Percentiles rank a stretch among this genome's conserved stretches.
These are phyloP conservation scores for Seminavis robusta DNA, from an alignment of 108 stramenopile species.

Conservation along the genomic window DNA sequence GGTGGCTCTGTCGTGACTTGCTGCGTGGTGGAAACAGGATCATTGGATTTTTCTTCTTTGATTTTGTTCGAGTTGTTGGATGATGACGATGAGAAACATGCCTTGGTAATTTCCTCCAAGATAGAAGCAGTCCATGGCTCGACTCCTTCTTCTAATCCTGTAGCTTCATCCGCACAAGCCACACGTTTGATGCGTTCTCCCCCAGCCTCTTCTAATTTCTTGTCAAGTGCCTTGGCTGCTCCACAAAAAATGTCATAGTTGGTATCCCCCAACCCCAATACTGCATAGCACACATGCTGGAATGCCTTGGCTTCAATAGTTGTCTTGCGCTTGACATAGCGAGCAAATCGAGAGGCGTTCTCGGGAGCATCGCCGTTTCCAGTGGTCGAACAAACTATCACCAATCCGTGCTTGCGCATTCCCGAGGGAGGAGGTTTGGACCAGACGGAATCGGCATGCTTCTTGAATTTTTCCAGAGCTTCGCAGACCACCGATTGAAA, in stretches of 20 bases:
- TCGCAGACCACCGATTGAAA: slow-evolving; percentile 48
- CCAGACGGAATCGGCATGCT: slow-evolving; percentile 26
- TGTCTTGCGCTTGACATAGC: slow-evolving; percentile 61
- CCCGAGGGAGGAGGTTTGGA: slow-evolving; percentile 10
- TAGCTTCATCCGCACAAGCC: slow-evolving; percentile 88
- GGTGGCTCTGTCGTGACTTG: background rate
- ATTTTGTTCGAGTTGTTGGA: background rate
- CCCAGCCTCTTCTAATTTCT: slow-evolving; percentile 62
- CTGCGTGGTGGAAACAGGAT: background rate
- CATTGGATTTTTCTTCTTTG: slow-evolving; percentile 2
- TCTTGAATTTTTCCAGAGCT: slow-evolving; percentile 62
- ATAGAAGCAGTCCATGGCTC: slow-evolving; percentile 75
- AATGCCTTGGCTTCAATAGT: slow-evolving; percentile 33
- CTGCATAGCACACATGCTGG: slow-evolving; percentile 50
- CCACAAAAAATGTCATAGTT: slow-evolving; percentile 91
- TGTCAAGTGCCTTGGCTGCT: slow-evolving; percentile 59
- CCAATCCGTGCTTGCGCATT: slow-evolving; percentile 42
- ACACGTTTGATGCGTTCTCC: slow-evolving; percentile 47
- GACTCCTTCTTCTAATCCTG: slow-evolving; percentile 79
- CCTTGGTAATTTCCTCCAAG: slow-evolving; percentile 28
- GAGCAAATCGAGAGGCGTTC: slow-evolving; percentile 74
- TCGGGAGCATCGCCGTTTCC: slow-evolving; percentile 94
- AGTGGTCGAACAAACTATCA: slow-evolving; percentile 82
- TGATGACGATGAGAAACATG: too few relatives aligned
- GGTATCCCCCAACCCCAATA: slow-evolving; percentile 87